These are phyloP conservation scores for Protomyces lactucae-debilis DNA, from an alignment of 1,139 yeast genomes.

Conservation along the genomic window DNA sequence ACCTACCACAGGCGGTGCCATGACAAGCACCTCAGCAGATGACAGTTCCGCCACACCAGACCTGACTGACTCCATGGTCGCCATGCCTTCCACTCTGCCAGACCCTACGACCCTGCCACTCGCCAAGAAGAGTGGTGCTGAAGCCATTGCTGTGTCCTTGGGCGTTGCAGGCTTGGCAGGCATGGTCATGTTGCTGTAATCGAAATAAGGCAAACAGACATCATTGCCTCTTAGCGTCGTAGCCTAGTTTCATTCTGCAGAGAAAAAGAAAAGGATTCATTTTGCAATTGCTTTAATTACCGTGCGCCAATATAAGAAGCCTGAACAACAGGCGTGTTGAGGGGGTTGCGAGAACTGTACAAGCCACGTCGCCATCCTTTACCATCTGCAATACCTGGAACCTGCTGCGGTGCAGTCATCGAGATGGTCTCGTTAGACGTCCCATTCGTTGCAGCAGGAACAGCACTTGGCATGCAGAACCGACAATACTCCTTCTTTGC, in stretches of 20 bases:
- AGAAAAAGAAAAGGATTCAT: neutral
- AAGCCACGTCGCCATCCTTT: constrained; percentile 13
- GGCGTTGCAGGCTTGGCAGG: neutral
- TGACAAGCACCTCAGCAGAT: neutral
- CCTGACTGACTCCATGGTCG: neutral
- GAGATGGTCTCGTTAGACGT: neutral
- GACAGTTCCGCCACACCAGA: neutral
- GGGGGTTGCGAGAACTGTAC: constrained; percentile 15
- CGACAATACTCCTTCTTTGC: constrained; percentile 24
- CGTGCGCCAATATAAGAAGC: neutral
- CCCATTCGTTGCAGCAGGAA: neutral
- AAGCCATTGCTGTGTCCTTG: neutral
- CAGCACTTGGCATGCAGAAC: neutral
- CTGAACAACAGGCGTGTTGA: constrained; percentile 12
- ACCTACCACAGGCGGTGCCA: neutral
- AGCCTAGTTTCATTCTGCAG: neutral
- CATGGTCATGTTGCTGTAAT: neutral
- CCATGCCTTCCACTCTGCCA: neutral
- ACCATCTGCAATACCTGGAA: constrained; percentile 1
- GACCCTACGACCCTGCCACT: neutral
- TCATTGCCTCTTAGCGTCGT: neutral
- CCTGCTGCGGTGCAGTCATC: neutral
- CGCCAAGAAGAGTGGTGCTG: neutral
- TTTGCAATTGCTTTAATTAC: neutral
- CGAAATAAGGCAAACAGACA: neutral